Evolutionary conservation across 257 asterid genomes (phyloP), one percentile per base, ranked within the genome.

Genomic region (Nicotiana otophora): DNA sequence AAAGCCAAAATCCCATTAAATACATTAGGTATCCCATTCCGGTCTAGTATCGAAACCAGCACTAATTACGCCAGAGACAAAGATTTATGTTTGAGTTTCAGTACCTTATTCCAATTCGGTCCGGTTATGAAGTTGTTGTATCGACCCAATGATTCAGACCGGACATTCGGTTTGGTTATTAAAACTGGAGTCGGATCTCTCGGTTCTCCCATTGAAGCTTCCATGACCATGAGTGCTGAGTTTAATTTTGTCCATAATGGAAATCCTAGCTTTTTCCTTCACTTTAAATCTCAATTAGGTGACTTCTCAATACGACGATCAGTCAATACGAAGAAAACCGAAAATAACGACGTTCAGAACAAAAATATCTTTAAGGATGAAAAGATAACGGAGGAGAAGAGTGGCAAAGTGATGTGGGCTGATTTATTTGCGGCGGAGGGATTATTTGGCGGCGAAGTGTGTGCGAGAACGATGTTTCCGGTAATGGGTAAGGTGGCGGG

Each of bases 1-100:
- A 65, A 65, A 67, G 46, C 60, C 68, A 81, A 81, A 51, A 81
- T 81, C 30, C 84, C 84, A 81, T 1, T 64, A 10, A 80, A 80
- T 3, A 28, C 63, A 6, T 66, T 81, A 17, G 31, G 33, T 20
- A 16, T 65, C 20, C 78, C 66, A 15, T 81, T 81, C 39, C 53
- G 78, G 4, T 65, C 78, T 16, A 28, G 60, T 12, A 51, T 81
- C 16, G 78, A 81, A 51, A 70, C 78, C 30, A 65, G 66, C 19
- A 36, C 33, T 39, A 69, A 14, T 69, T 30, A 69, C 30, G 17
- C 12, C 19, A 30, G 17, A 20, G 19, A 54, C 66, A 51, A 0
- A 51, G 78, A 51, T 33, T 51, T 65, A 31, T 19, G 78, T 70
- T 20, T 81, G 31, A 81, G 78, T 51, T 31, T 65, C 55, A 63